These are phyloP conservation scores for Monilinia fructigena DNA, from an alignment of 2,329 filamentous ascomycete species.

Conservation along the genomic window DNA sequence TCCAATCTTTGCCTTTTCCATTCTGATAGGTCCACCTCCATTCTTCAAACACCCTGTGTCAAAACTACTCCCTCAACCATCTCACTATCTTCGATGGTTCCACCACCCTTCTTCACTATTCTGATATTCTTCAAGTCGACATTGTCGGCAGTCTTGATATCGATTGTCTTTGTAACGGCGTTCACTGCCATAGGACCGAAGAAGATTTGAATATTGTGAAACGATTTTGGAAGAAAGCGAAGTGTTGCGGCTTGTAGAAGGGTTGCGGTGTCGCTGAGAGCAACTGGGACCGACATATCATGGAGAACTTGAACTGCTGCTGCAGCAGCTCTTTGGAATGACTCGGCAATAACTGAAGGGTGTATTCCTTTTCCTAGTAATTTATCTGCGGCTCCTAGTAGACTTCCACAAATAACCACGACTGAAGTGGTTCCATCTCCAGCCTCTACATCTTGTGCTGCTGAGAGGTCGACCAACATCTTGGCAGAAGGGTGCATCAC, in stretches of 20 bases:
- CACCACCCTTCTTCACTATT: constrained; percentile 95
- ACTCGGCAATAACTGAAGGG: constrained; percentile 94
- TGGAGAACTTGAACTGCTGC: constrained; percentile 87
- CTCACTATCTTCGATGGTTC: constrained; percentile 97
- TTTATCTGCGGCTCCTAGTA: constrained; percentile 89
- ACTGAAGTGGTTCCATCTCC: constrained; percentile 98
- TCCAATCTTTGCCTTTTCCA: constrained; percentile 96
- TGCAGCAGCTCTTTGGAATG: constrained; percentile 91
- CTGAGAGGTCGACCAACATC: constrained; percentile 97
- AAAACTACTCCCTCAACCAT: constrained; percentile 93
- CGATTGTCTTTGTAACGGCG: constrained; percentile 92
- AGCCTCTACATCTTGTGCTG: constrained; percentile 96
- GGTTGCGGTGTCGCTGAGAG: constrained; percentile 80
- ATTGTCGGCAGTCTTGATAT: constrained; percentile 92
- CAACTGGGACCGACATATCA: constrained; percentile 93
- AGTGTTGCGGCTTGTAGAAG: constrained; percentile 93
- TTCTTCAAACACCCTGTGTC: constrained; percentile 94
- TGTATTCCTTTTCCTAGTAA: constrained; percentile 92
- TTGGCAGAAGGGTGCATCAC: constrained; percentile 99
- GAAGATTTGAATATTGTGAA: constrained; percentile 89
- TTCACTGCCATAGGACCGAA: constrained; percentile 99
- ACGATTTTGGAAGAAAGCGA: constrained; percentile 98
- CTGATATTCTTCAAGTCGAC: constrained; percentile 96
- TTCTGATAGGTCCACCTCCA: constrained; percentile 82
- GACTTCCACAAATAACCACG: constrained; percentile 93